Evolutionary conservation across 495 filamentous ascomycete genomes (phyloP).

Genomic region (Tetracladium setigerum): DNA sequence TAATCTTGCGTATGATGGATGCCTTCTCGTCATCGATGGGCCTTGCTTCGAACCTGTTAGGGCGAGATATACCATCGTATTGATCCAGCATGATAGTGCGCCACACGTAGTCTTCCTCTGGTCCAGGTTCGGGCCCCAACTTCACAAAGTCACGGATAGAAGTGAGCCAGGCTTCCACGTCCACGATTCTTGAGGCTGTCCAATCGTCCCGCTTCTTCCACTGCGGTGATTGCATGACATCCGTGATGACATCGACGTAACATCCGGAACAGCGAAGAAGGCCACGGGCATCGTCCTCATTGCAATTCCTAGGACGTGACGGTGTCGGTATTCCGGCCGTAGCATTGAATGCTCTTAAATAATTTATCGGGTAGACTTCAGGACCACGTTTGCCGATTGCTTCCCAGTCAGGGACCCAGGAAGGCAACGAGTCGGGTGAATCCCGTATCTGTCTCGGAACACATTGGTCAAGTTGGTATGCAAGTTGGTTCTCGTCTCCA

Average conservation of each 20-base stretch:
- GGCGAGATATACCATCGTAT: too few relatives aligned
- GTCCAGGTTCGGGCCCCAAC: not conserved
- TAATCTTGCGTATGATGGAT: too few relatives aligned
- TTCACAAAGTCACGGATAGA: not conserved
- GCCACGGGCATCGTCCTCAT: not conserved
- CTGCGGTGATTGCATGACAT: not conserved
- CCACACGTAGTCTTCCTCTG: not conserved
- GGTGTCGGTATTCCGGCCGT: not conserved
- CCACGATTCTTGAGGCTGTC: too few relatives aligned
- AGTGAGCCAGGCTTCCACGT: not conserved
- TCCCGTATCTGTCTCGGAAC: not conserved
- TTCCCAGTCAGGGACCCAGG: slow-evolving; percentile 1
- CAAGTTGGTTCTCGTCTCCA: not conserved
- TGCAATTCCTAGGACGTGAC: not conserved
- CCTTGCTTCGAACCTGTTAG: too few relatives aligned
- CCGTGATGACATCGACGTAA: not conserved
- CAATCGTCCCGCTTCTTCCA: not conserved
- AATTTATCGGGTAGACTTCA: not conserved
- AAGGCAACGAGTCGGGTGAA: not conserved
- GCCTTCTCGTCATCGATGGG: too few relatives aligned
- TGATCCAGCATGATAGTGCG: not conserved
- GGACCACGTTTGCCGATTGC: not conserved
- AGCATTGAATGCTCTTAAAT: not conserved
- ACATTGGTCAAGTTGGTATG: not conserved
- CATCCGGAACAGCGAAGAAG: not conserved